These are phyloP conservation scores for Bimuria novae-zelandiae DNA, from an alignment of 2,329 filamentous ascomycete genomes.

Conservation along the genomic window DNA sequence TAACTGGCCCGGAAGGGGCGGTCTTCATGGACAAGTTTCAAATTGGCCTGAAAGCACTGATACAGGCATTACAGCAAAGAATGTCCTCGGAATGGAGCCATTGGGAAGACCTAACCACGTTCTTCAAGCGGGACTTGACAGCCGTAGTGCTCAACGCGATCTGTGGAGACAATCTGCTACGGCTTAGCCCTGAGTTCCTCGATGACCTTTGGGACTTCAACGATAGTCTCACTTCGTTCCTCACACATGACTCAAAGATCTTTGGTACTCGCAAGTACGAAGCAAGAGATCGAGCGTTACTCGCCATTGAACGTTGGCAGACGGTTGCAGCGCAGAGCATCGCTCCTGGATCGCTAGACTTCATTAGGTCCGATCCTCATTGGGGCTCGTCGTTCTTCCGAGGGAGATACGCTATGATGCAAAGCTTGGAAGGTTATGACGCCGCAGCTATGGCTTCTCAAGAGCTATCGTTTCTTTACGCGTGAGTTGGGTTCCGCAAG, in stretches of 20 bases:
- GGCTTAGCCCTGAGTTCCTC: slow-evolving; percentile 4
- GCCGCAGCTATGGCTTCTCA: slow-evolving; percentile 10
- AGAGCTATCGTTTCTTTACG: no score
- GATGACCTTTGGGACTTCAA: slow-evolving; percentile 15
- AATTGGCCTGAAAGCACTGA: no score
- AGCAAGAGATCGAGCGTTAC: slow-evolving; percentile 3
- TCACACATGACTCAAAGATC: slow-evolving; percentile 5
- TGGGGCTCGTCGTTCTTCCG: slow-evolving; percentile 15
- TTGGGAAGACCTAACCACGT: not conserved
- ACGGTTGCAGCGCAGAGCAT: no score
- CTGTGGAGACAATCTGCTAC: slow-evolving; percentile 11
- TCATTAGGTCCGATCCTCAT: no score
- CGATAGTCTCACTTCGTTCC: not conserved
- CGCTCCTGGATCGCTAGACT: not conserved
- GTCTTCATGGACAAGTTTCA: no score
- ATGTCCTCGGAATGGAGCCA: no score
- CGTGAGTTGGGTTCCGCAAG: no score
- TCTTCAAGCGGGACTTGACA: not conserved
- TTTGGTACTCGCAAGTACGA: slow-evolving; percentile 3
- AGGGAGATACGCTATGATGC: slow-evolving; percentile 11
- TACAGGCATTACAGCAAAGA: no score
- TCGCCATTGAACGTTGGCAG: no score
- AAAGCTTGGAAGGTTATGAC: slow-evolving; percentile 13
- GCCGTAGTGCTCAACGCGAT: not conserved
- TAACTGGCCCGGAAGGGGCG: no score